phyloP scores from a whole-genome alignment of 176 grass and related monocot genomes.

The Oryza longistaminata region DNA sequence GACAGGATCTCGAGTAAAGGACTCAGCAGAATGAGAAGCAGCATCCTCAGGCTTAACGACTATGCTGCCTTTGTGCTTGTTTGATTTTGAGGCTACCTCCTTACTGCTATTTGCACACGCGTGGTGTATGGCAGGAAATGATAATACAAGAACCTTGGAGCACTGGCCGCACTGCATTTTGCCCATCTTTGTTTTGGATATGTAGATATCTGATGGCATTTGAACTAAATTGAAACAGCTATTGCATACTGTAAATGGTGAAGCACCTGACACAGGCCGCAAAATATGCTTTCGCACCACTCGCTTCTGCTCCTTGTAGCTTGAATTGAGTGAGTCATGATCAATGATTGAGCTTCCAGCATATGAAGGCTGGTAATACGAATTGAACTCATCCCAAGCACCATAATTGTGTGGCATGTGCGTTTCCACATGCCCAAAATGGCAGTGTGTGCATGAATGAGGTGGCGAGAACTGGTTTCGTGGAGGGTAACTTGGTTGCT shows the following conservation, averaged over 20 bases:
- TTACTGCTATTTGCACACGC: constrained; percentile 4
- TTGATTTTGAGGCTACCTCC: constrained; percentile 21
- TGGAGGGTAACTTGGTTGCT: constrained; percentile 38
- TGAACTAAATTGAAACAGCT: constrained; percentile 76
- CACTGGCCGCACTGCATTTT: constrained; percentile 81
- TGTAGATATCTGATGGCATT: constrained; percentile 72
- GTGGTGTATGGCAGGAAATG: constrained; percentile 46
- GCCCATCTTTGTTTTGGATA: constrained; percentile 56
- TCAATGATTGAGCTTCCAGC: constrained; percentile 52
- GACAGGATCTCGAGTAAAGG: constrained; percentile 27
- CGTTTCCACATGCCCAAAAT: constrained; percentile 32
- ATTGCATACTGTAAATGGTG: constrained; percentile 74
- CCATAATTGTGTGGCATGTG: constrained; percentile 23
- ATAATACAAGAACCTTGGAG: constrained; percentile 61
- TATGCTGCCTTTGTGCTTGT: not conserved
- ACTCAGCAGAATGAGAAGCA: constrained; percentile 37
- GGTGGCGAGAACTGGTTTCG: constrained; percentile 36
- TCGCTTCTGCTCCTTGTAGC: constrained; percentile 46
- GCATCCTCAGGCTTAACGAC: constrained; percentile 22
- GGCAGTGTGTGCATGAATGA: constrained; percentile 45
- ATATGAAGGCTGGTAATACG: constrained; percentile 58
- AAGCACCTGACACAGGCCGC: constrained; percentile 68
- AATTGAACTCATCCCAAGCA: constrained; percentile 44
- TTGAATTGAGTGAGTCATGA: constrained; percentile 47
- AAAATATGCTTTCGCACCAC: constrained; percentile 64